Evolutionary conservation across 768 basidiomycete species (phyloP), one percentile per base, ranked within the genome.

Genomic region (Calvatia gigantea): DNA sequence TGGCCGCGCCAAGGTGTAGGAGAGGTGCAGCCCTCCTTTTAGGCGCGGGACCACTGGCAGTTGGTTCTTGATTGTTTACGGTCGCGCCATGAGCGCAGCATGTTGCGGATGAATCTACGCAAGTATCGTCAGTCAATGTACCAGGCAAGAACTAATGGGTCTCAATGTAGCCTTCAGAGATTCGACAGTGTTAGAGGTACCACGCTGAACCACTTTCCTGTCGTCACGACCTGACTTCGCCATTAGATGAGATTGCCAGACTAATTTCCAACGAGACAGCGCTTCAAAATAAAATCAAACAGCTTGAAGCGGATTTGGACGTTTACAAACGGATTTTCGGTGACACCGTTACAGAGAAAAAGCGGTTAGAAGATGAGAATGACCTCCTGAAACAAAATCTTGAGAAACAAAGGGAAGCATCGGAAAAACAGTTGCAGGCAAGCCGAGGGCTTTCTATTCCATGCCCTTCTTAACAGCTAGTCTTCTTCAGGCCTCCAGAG

Each of bases 251-350:
- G 58, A 71, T 79, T 47, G 61, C 64, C 35, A 66, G 57, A 38
- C 65, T 80, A 27, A 56, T 76, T 43, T 64, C 64, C 11, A 69
- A 62, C 51, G 73, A 75, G 54, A 60, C 60, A 35, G 53, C 60
- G 9, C 65, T 62, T 52, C 66, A 65, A 28, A 66, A 72, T 19
- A 66, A 58, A 14, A 69, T 76, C 19, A 66, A 65, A 33, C 65
- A 69, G 31, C 70, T 80, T 6, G 69, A 77, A 56, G 66, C 59
- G 15, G 75, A 80, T 21, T 60, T 79, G 49, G 64, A 57, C 19
- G 73, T 76, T n/a, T 75, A 77, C 58, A 76, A 77, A 60, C 69
- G 68, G 14, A 76, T 75, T 12, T 76, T 73, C 60, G 67, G 64
- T 32, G 69, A 69, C 37, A 65, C 73, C 28, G 71, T 75, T 23